These are phyloP conservation scores for Trichoderma brevicompactum DNA, from an alignment of 2,329 filamentous ascomycete genomes.

Conservation along the genomic window DNA sequence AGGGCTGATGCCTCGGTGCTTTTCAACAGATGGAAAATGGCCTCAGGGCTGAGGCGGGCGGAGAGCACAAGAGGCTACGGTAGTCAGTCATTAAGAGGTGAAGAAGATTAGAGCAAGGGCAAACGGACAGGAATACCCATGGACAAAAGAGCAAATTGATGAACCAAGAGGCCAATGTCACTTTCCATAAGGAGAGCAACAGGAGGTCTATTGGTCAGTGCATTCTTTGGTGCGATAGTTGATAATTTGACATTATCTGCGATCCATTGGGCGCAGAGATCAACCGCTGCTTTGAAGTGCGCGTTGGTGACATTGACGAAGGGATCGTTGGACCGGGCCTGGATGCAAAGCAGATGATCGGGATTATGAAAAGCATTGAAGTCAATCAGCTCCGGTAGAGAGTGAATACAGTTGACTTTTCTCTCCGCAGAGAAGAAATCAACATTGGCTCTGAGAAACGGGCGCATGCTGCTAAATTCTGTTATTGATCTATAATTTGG, in stretches of 20 bases:
- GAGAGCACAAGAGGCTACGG: constrained; percentile 32
- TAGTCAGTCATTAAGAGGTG: neutral
- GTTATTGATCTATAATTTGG: no score
- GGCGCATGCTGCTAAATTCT: no score
- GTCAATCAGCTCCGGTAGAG: constrained; percentile 36
- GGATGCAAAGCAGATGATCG: constrained; percentile 36
- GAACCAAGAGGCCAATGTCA: constrained; percentile 38
- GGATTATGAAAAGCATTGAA: constrained; percentile 39
- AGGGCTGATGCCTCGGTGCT: constrained; percentile 31
- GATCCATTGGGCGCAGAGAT: constrained; percentile 33
- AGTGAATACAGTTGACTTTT: constrained; percentile 29
- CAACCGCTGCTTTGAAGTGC: constrained; percentile 33
- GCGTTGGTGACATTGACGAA: constrained; percentile 32
- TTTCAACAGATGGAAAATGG: constrained; percentile 32
- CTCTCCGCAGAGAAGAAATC: constrained; percentile 32
- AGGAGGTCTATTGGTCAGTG: constrained; percentile 30
- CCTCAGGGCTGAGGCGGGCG: constrained; percentile 30
- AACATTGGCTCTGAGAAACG: constrained; percentile 30
- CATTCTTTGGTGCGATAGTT: constrained; percentile 15
- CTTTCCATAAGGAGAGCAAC: constrained; percentile 40
- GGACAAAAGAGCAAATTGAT: constrained; percentile 36
- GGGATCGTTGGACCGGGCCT: constrained; percentile 31
- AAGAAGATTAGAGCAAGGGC: neutral
- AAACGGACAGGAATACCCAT: constrained; percentile 34
- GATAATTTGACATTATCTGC: constrained; percentile 27